phyloP scores from a whole-genome alignment of 2,329 filamentous ascomycete genomes.

The Nigrograna mackinnonii region DNA sequence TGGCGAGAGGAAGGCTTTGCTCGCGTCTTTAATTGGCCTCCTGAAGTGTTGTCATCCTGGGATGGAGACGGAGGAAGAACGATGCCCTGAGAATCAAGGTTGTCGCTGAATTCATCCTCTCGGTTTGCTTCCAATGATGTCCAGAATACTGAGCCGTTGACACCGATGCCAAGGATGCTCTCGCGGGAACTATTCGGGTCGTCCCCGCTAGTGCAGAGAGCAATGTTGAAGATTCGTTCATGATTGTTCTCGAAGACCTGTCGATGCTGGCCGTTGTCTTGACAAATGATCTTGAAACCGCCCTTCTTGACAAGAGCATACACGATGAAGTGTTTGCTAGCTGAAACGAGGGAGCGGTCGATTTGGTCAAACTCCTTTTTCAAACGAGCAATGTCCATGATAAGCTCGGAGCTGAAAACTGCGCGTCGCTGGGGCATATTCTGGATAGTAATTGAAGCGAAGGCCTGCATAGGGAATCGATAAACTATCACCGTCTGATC shows the following conservation, averaged over 20 bases:
- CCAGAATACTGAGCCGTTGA: conserved; percentile 98
- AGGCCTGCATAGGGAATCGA: conserved; percentile 96
- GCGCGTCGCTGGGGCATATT: conserved; percentile 59
- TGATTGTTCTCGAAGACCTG: conserved; percentile 90
- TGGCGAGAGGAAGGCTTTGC: conserved; percentile 88
- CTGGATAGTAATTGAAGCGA: conserved; percentile 82
- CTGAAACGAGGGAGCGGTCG: conserved; percentile 88
- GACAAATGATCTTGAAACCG: conserved; percentile 88
- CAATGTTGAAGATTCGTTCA: conserved; percentile 93
- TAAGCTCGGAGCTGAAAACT: conserved; percentile 73
- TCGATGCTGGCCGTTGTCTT: conserved; percentile 89
- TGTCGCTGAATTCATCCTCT: conserved; percentile 69
- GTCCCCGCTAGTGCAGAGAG: conserved; percentile 71
- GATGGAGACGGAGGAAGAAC: conserved; percentile 84
- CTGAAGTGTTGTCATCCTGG: conserved; percentile 87
- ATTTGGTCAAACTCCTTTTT: conserved; percentile 99
- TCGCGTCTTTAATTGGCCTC: conserved; percentile 92
- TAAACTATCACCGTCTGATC: conserved; percentile 76
- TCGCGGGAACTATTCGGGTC: conserved; percentile 57
- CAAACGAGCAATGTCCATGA: conserved; percentile 90
- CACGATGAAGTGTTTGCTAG: conserved; percentile 87
- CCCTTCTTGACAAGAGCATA: conserved; percentile 94
- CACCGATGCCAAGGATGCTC: conserved; percentile 86
- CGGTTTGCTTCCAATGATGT: conserved; percentile 61
- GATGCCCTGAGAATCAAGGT: conserved; percentile 84